Evolutionary conservation across 2,329 filamentous ascomycete species (phyloP).

Genomic region (Colletotrichum chlorophyti): DNA sequence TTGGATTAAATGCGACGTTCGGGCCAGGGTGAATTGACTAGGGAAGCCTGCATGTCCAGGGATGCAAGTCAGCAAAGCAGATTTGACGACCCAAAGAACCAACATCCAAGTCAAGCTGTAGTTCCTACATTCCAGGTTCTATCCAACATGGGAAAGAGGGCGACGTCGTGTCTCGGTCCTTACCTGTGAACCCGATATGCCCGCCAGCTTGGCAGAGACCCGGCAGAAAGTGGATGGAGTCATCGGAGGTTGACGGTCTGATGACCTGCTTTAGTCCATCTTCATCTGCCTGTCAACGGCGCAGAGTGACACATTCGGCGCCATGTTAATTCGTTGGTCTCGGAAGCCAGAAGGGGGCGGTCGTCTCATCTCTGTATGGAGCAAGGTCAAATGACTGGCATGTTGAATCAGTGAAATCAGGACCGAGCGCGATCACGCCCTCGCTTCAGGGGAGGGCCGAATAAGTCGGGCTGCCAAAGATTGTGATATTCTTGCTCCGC

Average conservation of each 20-base stretch:
- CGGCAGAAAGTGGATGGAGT: too few species aligned
- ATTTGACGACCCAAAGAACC: slow-evolving; percentile 18
- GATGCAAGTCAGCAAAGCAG: not conserved
- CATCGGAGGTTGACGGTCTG: slow-evolving; percentile 6
- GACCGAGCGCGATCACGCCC: slow-evolving; percentile 5
- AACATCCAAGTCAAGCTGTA: not conserved
- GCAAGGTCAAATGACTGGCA: slow-evolving; percentile 1
- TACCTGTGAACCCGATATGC: too few species aligned
- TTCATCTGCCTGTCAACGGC: slow-evolving; percentile 7
- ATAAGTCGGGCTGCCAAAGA: not conserved
- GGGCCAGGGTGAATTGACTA: too few species aligned
- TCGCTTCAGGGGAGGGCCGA: too few species aligned
- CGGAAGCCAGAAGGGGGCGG: slow-evolving; percentile 10
- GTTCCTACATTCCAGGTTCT: not conserved
- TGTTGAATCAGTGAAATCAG: slow-evolving; percentile 19
- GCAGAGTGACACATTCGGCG: slow-evolving; percentile 2
- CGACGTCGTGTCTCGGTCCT: too few species aligned
- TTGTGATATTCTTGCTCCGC: not conserved
- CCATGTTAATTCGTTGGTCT: slow-evolving; percentile 14
- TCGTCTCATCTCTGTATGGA: not conserved
- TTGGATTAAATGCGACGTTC: slow-evolving; percentile 19
- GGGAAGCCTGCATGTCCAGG: slow-evolving; percentile 5
- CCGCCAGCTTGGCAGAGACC: too few species aligned
- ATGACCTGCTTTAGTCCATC: slow-evolving; percentile 3
- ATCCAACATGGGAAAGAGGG: too few species aligned